Evolutionary conservation across 164 flowering plant genomes (phyloP).

Genomic region (Liquidambar formosana): DNA sequence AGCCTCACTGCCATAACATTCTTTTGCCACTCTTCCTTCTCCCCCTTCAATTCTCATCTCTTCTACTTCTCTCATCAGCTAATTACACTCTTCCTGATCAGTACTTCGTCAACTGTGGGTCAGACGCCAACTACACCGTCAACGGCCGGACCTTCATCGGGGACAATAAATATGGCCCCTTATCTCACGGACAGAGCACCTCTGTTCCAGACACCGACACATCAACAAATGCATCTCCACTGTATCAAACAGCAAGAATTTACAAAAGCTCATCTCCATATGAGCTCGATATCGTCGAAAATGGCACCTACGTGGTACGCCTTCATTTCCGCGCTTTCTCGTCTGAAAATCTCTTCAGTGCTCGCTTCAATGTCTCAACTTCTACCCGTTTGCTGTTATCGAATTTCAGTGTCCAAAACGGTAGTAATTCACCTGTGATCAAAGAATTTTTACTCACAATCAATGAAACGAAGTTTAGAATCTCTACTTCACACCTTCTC

Average conservation of each 20-base stretch:
- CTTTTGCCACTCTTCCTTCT: background rate
- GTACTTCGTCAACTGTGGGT: constrained; percentile 62
- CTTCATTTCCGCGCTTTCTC: constrained; percentile 45
- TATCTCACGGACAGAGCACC: constrained; percentile 11
- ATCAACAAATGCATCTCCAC: background rate
- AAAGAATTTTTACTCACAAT: constrained; percentile 16
- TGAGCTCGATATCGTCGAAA: constrained; percentile 16
- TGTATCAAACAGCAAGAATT: constrained; percentile 43
- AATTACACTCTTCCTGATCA: constrained; percentile 25
- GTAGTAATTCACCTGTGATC: background rate
- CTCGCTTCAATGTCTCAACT: constrained; percentile 9
- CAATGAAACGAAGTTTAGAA: background rate
- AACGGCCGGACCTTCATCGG: constrained; percentile 25
- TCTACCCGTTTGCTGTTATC: constrained; percentile 2
- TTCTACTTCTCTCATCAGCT: constrained; percentile 6
- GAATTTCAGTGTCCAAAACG: constrained; percentile 6
- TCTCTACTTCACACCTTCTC: constrained; percentile 6
- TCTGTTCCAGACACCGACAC: background rate
- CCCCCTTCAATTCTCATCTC: too few relatives aligned
- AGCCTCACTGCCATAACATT: background rate
- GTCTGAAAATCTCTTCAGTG: constrained; percentile 2
- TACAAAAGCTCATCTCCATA: constrained; percentile 27
- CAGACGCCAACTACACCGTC: constrained; percentile 15
- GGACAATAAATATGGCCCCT: constrained; percentile 21
- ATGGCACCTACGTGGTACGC: constrained; percentile 38